Base-by-base conservation (phyloP, 2,329 filamentous ascomycete species). In the Thermomyces lanuginosus region DNA sequence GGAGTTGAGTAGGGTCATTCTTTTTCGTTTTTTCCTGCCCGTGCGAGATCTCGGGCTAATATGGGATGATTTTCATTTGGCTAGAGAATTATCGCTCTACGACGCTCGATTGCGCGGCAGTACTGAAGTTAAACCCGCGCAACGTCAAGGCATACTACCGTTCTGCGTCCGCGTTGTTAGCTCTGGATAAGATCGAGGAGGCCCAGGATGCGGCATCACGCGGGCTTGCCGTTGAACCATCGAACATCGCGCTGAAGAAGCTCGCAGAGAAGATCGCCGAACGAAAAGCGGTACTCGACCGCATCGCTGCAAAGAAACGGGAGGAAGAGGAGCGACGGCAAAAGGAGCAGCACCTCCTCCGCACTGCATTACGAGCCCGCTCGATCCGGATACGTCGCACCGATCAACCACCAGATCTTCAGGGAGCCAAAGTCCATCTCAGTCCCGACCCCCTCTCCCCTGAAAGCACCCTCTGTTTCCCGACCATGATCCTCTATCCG, bases 121-220 rank as follows among this genome's bases (percentile, higher is more conserved):
- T 80, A 1, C 64, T 98, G 33, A 69, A 72, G 20, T 61, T 93
- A 32, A 91, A 93, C 53, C 66, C 74, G 3, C 52, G 50, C 26
- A 93, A 92, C 50, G 52, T 91, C 44, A 98, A 98, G 58, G 86
- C 89, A 1, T 82, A 75, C 56, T 98, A 91, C 55, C 77, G 89
- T 36, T 83, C 78, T 29, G 70, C 78, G 2, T 64, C 66, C 33
- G 86, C 89, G 3, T 67, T 92, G 30, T 60, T 92, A 14, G 71
- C 75, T 1, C 69, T 93, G 9, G 76, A 79, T 48, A 81, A 81
- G 44, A 60, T 91, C 30, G 52, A 58, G 12, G 83, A 93, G 56
- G 84, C 89, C 2, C 66, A 75, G 38, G 82, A 92, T 49, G 73
- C 81, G 4, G 84, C 77, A 44, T 58, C 66, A 4, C 66, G 72